Percentiles rank a stretch among this genome's conserved stretches.
These are phyloP conservation scores for Cladosporium cucumerinum DNA, from an alignment of 2,329 filamentous ascomycete genomes.

Conservation along the genomic window DNA sequence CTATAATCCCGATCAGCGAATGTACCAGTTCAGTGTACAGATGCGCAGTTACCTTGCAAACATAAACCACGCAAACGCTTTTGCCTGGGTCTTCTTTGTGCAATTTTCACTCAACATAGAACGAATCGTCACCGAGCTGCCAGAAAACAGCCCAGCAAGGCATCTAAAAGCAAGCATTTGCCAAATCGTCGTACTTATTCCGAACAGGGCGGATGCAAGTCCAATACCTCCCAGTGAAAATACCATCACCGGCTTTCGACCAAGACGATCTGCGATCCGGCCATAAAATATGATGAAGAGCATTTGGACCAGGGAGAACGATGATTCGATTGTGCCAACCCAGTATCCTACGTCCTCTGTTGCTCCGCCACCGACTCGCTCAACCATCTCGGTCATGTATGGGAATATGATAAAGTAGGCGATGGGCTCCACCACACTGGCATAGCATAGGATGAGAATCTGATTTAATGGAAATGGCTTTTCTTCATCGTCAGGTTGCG, in stretches of 20 bases:
- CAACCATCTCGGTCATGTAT: conserved; percentile 75
- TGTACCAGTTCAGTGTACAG: not conserved
- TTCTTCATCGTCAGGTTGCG: conserved; percentile 24
- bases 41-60: conserved; percentile 52
- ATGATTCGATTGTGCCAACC: conserved; percentile 65
- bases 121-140: conserved; percentile 69
- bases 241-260: conserved; percentile 70
- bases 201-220: conserved; percentile 62
- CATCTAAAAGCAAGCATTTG: conserved; percentile 74
- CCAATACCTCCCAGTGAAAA: conserved; percentile 63
- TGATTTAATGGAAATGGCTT: conserved; percentile 60
- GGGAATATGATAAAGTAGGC: conserved; percentile 83
- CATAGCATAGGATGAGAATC: conserved; percentile 69
- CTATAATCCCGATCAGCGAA: not conserved
- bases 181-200: conserved; percentile 61
- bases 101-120: conserved; percentile 75
- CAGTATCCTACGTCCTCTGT: conserved; percentile 75
- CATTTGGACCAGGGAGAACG: conserved; percentile 75
- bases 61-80: conserved; percentile 72
- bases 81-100: conserved; percentile 66
- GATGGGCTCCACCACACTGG: conserved; percentile 69
- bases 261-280: conserved; percentile 62
- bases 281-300: conserved; percentile 75
- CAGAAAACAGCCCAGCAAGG: conserved; percentile 69
- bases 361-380: conserved; percentile 59